Conservation (phyloP, 2,329 filamentous ascomycete species). For the Claviceps citrina region DNA sequence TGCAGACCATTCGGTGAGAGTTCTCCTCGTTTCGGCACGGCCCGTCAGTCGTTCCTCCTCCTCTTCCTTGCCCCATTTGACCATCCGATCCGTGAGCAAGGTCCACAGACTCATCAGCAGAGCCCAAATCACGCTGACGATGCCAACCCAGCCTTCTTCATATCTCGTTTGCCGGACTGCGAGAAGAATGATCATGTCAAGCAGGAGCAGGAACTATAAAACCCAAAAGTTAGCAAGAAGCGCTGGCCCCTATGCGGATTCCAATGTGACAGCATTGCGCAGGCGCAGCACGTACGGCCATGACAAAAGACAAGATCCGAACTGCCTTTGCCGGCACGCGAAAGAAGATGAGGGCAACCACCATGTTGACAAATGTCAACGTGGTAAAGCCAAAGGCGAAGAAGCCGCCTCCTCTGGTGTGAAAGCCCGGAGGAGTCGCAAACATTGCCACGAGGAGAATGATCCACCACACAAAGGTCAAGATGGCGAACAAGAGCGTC, state of each 20-base stretch:
- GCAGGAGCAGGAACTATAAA: conserved; percentile 19
- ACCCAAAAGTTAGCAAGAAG: not conserved
- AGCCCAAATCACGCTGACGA: conserved; percentile 69
- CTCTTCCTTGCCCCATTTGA: conserved; percentile 81
- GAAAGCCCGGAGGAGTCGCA: conserved; percentile 73
- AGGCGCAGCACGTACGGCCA: conserved; percentile 34
- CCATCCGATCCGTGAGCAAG: conserved; percentile 61
- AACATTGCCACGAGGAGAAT: conserved; percentile 80
- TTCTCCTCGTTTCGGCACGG: conserved; percentile 68
- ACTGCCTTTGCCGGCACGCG: conserved; percentile 65
- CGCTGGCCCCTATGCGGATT: not conserved
- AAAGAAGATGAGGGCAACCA: conserved; percentile 76
- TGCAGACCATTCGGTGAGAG: conserved; percentile 68
- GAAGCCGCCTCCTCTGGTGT: conserved; percentile 82
- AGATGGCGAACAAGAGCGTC: conserved; percentile 57
- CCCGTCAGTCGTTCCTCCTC: conserved; percentile 89
- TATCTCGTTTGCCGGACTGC: conserved; percentile 57
- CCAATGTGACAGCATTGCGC: too few relatives aligned
- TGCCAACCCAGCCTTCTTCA: conserved; percentile 87
- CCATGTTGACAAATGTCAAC: conserved; percentile 58
- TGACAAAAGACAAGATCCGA: conserved; percentile 54
- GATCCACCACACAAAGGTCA: conserved; percentile 86
- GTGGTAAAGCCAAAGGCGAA: conserved; percentile 74
- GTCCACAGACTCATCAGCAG: conserved; percentile 66
- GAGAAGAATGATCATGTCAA: conserved; percentile 68